Percentiles rank a stretch among this genome's conserved stretches.
These are phyloP conservation scores for Lepidium aucheri DNA, from an alignment of 345 rosid genomes.

Conservation along the genomic window DNA sequence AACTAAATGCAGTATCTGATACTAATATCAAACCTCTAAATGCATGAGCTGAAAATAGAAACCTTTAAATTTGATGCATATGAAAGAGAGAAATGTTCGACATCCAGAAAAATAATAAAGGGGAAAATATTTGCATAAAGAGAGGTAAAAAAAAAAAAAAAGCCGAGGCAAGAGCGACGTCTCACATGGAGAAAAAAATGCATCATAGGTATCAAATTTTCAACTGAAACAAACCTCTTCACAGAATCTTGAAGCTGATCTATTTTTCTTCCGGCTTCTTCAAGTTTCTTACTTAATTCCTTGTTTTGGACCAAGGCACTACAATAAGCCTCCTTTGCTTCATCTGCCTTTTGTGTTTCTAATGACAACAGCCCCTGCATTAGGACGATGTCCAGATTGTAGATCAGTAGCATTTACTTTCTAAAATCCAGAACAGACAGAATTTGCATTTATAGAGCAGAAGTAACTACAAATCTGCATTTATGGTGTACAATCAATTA, in stretches of 20 bases:
- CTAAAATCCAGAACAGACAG: conserved; percentile 4
- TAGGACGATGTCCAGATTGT: conserved; percentile 9
- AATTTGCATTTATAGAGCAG: not conserved
- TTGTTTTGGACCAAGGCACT: conserved; percentile 47
- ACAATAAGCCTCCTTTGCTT: conserved; percentile 45
- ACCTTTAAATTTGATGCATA: not conserved
- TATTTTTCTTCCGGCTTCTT: conserved; percentile 53
- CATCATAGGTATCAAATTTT: conserved; percentile 4
- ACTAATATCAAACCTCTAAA: not conserved
- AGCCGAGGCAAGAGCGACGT: not conserved
- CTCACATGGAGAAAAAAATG: not conserved
- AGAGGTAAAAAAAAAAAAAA: not conserved
- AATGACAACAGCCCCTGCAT: conserved; percentile 48
- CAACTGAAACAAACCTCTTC: conserved; percentile 58
- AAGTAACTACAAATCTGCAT: not conserved
- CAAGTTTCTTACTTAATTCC: conserved; percentile 59
- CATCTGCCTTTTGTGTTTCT: conserved; percentile 53
- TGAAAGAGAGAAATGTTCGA: not conserved
- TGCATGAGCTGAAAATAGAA: not conserved
- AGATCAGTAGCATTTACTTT: conserved; percentile 3
- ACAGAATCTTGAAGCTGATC: conserved; percentile 72
- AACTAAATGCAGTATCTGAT: not conserved
- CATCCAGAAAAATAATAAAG: not conserved
- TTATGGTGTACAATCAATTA: conserved; percentile 3
- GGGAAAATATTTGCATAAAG: not conserved